These are phyloP conservation scores for Ceratocystis cubensis DNA, from an alignment of 2,329 filamentous ascomycete genomes.

Conservation along the genomic window DNA sequence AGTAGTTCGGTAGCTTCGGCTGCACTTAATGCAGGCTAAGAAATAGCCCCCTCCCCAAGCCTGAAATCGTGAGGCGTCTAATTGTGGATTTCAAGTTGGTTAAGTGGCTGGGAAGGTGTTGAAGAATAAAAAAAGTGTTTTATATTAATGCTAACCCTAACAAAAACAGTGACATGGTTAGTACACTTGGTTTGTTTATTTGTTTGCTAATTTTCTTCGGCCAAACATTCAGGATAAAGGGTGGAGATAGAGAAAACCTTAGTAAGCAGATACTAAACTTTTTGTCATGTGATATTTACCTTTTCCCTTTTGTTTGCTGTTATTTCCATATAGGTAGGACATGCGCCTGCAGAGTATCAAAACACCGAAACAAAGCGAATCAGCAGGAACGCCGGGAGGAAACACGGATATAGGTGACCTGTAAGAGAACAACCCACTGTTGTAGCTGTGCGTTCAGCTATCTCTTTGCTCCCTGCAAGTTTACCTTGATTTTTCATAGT, in stretches of 20 bases:
- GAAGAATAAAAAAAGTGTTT: no score
- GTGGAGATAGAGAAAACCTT: neutral
- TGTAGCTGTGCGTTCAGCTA: no score
- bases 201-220: neutral
- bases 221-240: neutral
- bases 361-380: neutral
- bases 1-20: neutral
- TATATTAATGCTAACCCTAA: neutral
- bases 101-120: neutral
- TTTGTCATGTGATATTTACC: neutral
- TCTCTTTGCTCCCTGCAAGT: no score
- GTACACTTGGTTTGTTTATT: neutral
- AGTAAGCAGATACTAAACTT: neutral
- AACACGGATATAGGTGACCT: no score
- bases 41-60: neutral
- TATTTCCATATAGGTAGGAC: neutral
- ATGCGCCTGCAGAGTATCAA: neutral
- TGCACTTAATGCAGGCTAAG: neutral
- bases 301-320: neutral
- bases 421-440: neutral
- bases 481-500: neutral
- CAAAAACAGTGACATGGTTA: neutral
- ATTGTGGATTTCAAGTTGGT: neutral
- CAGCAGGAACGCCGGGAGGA: neutral
- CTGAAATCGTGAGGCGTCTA: neutral